Conservation (phyloP, 2,329 filamentous ascomycete genomes). For the Botryotinia convoluta region DNA sequence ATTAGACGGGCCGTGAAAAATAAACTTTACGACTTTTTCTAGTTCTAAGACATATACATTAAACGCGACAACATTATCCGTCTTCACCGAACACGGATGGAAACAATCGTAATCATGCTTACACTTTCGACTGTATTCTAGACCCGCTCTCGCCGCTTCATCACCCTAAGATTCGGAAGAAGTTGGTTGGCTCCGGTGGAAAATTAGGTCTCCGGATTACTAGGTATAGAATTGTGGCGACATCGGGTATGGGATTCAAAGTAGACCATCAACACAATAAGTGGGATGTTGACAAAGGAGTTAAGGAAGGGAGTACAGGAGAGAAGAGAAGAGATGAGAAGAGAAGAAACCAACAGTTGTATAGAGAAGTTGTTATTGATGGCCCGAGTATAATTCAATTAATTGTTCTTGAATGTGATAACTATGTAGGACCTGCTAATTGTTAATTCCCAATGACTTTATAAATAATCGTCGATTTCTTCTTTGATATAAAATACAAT, state of each 20-base stretch:
- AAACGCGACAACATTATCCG: not conserved
- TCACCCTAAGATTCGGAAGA: not conserved
- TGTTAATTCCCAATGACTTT: not conserved
- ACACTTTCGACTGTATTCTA: constrained; percentile 12
- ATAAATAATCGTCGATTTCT: not conserved
- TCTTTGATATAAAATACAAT: not conserved
- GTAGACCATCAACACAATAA: not conserved
- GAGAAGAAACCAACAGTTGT: not conserved
- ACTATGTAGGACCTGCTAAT: not conserved
- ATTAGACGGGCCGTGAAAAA: not conserved
- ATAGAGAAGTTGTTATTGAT: not conserved
- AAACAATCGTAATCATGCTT: not conserved
- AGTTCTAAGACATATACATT: not conserved
- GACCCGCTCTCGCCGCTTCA: constrained; percentile 6
- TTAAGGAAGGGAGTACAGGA: not conserved
- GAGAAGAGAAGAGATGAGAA: not conserved
- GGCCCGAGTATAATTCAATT: not conserved
- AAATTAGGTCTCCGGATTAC: not conserved
- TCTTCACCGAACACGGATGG: constrained; percentile 1
- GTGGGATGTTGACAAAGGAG: not conserved
- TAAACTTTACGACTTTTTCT: not conserved
- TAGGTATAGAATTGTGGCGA: not conserved
- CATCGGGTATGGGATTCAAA: constrained; percentile 2
- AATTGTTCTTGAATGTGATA: not conserved
- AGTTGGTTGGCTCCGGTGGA: not conserved